Evolutionary conservation across 441 rosid genomes (phyloP).

Genomic region (Erodium trifolium): DNA sequence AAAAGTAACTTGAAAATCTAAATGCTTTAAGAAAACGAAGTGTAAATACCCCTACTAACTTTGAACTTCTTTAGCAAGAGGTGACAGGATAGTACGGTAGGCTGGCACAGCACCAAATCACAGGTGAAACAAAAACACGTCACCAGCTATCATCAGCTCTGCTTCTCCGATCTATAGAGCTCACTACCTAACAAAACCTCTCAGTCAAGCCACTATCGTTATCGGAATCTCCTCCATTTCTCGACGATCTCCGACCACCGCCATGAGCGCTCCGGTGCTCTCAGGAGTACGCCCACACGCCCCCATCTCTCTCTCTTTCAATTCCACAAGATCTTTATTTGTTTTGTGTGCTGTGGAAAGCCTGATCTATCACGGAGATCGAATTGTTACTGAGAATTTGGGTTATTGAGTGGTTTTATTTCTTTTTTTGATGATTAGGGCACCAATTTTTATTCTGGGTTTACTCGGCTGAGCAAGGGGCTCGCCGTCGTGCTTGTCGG

Average conservation of each 20-base stretch:
- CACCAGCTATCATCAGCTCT: not conserved
- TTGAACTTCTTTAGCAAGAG: not conserved
- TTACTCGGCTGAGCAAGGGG: constrained; percentile 89
- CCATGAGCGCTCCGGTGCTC: constrained; percentile 59
- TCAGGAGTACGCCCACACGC: constrained; percentile 23
- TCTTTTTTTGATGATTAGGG: constrained; percentile 30
- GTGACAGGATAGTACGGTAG: not conserved
- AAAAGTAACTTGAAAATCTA: too few relatives aligned
- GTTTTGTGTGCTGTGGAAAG: not conserved
- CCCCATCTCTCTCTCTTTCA: constrained; percentile 19
- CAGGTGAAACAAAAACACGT: not conserved
- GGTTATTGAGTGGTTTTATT: not conserved
- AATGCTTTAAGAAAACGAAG: too few relatives aligned
- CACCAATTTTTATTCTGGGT: constrained; percentile 33
- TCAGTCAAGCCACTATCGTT: not conserved
- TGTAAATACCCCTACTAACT: too few relatives aligned
- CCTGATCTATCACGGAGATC: not conserved
- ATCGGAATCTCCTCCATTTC: not conserved
- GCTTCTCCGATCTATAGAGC: constrained; percentile 1
- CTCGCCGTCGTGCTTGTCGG: constrained; percentile 62
- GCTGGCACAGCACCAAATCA: not conserved
- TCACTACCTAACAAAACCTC: not conserved
- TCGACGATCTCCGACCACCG: constrained; percentile 7
- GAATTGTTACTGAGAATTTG: not conserved
- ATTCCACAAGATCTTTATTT: not conserved